A percentile compares a stretch with the other conserved stretches of the same genome.
These are phyloP conservation scores for Pyrrhoderma noxium DNA, from an alignment of 1,284 basidiomycete genomes.

Conservation along the genomic window DNA sequence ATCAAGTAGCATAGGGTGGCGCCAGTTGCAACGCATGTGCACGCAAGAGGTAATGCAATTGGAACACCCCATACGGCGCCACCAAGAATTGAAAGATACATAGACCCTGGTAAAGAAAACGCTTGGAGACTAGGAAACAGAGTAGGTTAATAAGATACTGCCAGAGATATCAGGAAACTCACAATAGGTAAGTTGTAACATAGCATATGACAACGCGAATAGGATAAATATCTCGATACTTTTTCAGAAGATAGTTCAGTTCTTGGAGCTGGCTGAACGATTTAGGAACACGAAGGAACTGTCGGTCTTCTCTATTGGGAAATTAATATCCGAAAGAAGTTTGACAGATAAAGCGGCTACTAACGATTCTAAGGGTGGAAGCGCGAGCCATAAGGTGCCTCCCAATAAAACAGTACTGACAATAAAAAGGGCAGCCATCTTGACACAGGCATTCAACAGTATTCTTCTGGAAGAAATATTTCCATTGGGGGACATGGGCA, in stretches of 20 bases:
- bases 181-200: slow-evolving; percentile 90
- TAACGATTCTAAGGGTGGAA: slow-evolving; percentile 74
- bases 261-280: slow-evolving; percentile 78
- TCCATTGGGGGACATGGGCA: slow-evolving; percentile 30
- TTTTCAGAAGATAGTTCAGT: slow-evolving; percentile 77
- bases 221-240: slow-evolving; percentile 82
- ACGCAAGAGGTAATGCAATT: slow-evolving; percentile 83
- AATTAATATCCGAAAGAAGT: not conserved
- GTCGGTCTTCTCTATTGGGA: slow-evolving; percentile 58
- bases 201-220: slow-evolving; percentile 77
- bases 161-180: slow-evolving; percentile 26
- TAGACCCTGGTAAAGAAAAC: slow-evolving; percentile 93
- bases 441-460: slow-evolving; percentile 71
- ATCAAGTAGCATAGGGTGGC: slow-evolving; percentile 92
- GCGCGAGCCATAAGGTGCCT: slow-evolving; percentile 68
- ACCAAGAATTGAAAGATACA: slow-evolving; percentile 96
- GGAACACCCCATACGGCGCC: slow-evolving; percentile 96
- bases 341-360: slow-evolving; percentile 26
- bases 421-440: slow-evolving; percentile 74
- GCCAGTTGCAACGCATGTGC: slow-evolving; percentile 86
- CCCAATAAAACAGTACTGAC: slow-evolving; percentile 64
- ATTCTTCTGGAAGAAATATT: slow-evolving; percentile 44
- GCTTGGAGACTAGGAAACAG: slow-evolving; percentile 71
- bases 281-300: slow-evolving; percentile 69
- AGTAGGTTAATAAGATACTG: slow-evolving; percentile 1